phyloP scores from a whole-genome alignment of 768 basidiomycete genomes.

The Cyathus striatus region DNA sequence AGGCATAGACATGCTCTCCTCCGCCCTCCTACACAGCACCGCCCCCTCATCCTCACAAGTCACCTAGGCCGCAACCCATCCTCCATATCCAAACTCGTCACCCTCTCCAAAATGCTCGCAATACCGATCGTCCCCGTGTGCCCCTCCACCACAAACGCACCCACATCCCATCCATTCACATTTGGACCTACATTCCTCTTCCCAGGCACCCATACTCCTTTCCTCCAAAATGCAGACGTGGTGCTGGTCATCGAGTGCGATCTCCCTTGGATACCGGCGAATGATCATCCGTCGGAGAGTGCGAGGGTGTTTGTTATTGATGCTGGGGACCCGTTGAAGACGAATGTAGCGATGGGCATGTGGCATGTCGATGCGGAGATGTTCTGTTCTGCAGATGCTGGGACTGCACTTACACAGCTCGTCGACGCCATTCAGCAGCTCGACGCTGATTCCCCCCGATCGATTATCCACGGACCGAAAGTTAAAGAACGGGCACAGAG shows the following conservation, averaged over 20 bases:
- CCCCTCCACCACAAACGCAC: conserved; percentile 46
- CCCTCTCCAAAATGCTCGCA: conserved; percentile 44
- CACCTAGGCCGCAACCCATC: conserved; percentile 51
- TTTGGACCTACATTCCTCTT: conserved; percentile 48
- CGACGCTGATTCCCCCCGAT: conserved; percentile 10
- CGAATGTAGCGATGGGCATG: conserved; percentile 38
- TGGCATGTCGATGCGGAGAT: conserved; percentile 53
- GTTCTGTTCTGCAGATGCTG: conserved; percentile 52
- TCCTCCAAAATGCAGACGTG: conserved; percentile 52
- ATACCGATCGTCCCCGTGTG: conserved; percentile 52
- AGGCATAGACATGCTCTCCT: conserved; percentile 36
- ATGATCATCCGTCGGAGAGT: conserved; percentile 33
- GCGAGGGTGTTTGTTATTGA: conserved; percentile 59
- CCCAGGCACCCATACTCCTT: conserved; percentile 36
- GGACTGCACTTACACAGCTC: conserved; percentile 46
- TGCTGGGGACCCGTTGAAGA: conserved; percentile 57
- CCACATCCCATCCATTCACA: conserved; percentile 51
- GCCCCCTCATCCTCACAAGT: conserved; percentile 63
- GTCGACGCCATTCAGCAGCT: conserved; percentile 24
- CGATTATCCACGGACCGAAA: conserved; percentile 4
- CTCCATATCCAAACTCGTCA: conserved; percentile 38
- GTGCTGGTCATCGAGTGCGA: conserved; percentile 63
- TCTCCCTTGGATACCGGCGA: conserved; percentile 57
- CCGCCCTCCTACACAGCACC: conserved; percentile 36
- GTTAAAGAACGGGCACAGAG: conserved; percentile 1